Conservation (phyloP, 495 filamentous ascomycete genomes). For the Aspergillus wentii region DNA sequence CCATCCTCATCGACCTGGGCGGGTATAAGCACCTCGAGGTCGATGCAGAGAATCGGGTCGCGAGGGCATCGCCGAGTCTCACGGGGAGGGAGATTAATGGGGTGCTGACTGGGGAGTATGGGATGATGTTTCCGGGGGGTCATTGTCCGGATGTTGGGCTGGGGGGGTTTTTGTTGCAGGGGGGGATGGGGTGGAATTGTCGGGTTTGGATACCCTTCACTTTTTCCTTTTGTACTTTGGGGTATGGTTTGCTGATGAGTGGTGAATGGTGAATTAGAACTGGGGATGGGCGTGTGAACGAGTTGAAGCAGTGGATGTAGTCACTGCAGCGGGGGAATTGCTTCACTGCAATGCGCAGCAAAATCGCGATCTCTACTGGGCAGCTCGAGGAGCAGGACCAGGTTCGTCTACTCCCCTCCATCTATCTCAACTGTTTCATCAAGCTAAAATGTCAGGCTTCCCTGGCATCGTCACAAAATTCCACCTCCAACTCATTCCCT, state of each 20-base stretch:
- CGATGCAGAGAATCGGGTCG: slow-evolving; percentile 24
- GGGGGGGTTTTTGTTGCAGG: slow-evolving; percentile 50
- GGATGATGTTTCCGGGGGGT: slow-evolving; percentile 44
- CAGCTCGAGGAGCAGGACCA: slow-evolving; percentile 47
- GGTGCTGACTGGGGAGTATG: slow-evolving; percentile 21
- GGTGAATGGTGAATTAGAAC: too few species aligned
- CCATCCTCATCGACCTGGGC: slow-evolving; percentile 46
- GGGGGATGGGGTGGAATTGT: slow-evolving; percentile 55
- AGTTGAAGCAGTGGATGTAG: slow-evolving; percentile 42
- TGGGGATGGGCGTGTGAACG: slow-evolving; percentile 54
- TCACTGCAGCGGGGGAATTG: slow-evolving; percentile 37
- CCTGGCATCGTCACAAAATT: slow-evolving; percentile 46
- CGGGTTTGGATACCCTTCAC: too few species aligned
- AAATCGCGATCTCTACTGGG: slow-evolving; percentile 46
- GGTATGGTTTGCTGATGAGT: too few species aligned
- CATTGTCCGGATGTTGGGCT: slow-evolving; percentile 55
- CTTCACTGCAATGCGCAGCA: slow-evolving; percentile 33
- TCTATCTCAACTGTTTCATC: too few species aligned
- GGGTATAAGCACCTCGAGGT: slow-evolving; percentile 29
- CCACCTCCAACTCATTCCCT: slow-evolving; percentile 31
- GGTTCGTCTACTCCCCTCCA: too few species aligned
- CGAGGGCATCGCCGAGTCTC: slow-evolving; percentile 36
- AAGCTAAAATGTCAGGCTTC: too few species aligned
- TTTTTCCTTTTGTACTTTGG: neutral
- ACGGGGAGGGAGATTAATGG: slow-evolving; percentile 41